Conservation (phyloP, 306 rosid species). For the Aeschynomene evenia region DNA sequence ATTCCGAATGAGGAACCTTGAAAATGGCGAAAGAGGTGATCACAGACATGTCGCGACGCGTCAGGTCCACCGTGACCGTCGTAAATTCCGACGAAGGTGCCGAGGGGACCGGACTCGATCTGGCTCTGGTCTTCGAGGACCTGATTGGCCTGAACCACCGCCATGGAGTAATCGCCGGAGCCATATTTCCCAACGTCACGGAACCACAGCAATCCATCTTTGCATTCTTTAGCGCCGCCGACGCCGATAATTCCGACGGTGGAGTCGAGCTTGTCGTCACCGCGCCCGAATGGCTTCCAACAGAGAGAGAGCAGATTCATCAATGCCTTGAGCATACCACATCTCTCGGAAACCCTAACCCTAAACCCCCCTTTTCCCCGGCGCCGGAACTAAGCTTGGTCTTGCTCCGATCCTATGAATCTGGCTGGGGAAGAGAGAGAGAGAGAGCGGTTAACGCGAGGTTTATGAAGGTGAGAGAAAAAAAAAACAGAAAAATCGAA, state of each 20-base stretch:
- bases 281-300: conserved; percentile 70
- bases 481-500: neutral
- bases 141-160: conserved; percentile 77
- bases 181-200: conserved; percentile 59
- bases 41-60: conserved; percentile 62
- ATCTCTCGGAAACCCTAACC: conserved; percentile 72
- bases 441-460: conserved; percentile 22
- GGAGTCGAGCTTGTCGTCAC: conserved; percentile 39
- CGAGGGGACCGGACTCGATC: conserved; percentile 78
- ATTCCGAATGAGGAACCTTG: conserved; percentile 50
- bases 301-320: conserved; percentile 82
- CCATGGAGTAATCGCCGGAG: conserved; percentile 78
- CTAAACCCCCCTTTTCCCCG: conserved; percentile 21
- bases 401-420: conserved; percentile 25
- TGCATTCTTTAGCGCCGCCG: conserved; percentile 43
- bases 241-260: conserved; percentile 46
- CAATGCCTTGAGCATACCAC: conserved; percentile 87
- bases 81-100: conserved; percentile 73
- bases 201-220: conserved; percentile 65
- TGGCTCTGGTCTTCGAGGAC: conserved; percentile 80
- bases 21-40: conserved; percentile 61
- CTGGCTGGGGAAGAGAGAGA: conserved; percentile 15
- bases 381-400: conserved; percentile 18
- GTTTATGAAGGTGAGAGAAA: conserved; percentile 6
- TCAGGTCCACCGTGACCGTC: conserved; percentile 89